Percentiles rank a stretch among this genome's conserved stretches.
Conservation (phyloP, 345 rosid species). For the Gossypium sturtianum region DNA sequence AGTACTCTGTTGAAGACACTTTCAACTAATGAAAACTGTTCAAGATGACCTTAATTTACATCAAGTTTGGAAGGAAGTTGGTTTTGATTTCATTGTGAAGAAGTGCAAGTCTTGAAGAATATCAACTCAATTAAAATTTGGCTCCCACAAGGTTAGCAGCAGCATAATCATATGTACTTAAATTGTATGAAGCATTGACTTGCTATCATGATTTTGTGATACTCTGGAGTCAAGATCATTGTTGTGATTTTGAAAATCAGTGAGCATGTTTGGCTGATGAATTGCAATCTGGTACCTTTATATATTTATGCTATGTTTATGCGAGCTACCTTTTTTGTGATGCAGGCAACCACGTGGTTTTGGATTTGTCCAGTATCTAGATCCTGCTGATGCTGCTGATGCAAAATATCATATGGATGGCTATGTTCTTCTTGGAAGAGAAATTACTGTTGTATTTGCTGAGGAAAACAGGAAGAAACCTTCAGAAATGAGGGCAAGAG, state of each 20-base stretch:
- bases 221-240: slow-evolving; percentile 7
- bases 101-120: slow-evolving; percentile 55
- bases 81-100: slow-evolving; percentile 52
- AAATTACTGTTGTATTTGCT: slow-evolving; percentile 75
- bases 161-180: slow-evolving; percentile 30
- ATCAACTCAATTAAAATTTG: slow-evolving; percentile 40
- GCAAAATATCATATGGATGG: slow-evolving; percentile 88
- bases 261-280: not conserved
- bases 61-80: slow-evolving; percentile 45
- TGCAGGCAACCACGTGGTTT: slow-evolving; percentile 5
- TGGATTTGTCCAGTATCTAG: slow-evolving; percentile 9
- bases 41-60: slow-evolving; percentile 39
- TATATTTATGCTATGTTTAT: not conserved
- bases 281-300: not conserved
- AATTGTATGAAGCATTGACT: slow-evolving; percentile 22
- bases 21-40: slow-evolving; percentile 35
- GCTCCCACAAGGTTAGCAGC: slow-evolving; percentile 62
- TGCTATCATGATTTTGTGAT: slow-evolving; percentile 17
- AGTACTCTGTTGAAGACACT: slow-evolving; percentile 29
- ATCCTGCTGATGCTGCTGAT: slow-evolving; percentile 56
- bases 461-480: slow-evolving; percentile 93
- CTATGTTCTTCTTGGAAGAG: slow-evolving; percentile 65
- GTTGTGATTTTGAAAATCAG: slow-evolving; percentile 9
- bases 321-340: not conserved
- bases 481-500: slow-evolving; percentile 80